Conservation (phyloP, 352 stramenopile genomes). For the Pythium scleroteichum region DNA sequence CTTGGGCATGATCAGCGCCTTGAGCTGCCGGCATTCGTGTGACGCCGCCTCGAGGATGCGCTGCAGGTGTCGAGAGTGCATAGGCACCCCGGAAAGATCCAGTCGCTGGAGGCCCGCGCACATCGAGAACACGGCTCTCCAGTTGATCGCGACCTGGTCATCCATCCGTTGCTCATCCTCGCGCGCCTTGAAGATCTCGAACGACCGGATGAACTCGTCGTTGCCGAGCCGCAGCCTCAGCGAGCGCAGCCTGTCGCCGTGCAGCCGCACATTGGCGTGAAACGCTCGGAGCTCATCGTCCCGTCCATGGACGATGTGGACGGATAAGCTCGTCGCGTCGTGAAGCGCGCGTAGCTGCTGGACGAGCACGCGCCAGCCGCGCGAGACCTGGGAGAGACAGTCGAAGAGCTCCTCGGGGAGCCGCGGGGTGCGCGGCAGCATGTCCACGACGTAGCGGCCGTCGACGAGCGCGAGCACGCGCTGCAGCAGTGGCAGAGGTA, state of each 20-base stretch:
- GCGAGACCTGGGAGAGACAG: slow-evolving; percentile 11
- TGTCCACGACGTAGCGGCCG: slow-evolving; percentile 23
- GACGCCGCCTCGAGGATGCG: slow-evolving; percentile 19
- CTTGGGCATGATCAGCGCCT: slow-evolving; percentile 22
- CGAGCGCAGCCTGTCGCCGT: slow-evolving; percentile 10
- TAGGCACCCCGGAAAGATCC: slow-evolving; percentile 17
- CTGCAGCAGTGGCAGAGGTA: slow-evolving; percentile 25
- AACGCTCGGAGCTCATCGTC: slow-evolving; percentile 9
- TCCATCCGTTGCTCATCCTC: slow-evolving; percentile 21
- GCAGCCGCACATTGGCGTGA: neutral
- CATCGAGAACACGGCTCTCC: slow-evolving; percentile 16
- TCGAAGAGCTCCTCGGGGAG: slow-evolving; percentile 18
- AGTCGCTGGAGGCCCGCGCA: slow-evolving; percentile 22
- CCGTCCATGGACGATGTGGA: slow-evolving; percentile 7
- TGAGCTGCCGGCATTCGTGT: slow-evolving; percentile 1
- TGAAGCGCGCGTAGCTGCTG: slow-evolving; percentile 9
- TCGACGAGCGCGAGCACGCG: slow-evolving; percentile 21
- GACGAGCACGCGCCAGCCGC: slow-evolving; percentile 10
- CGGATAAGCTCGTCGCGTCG: slow-evolving; percentile 1
- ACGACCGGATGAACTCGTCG: slow-evolving; percentile 25
- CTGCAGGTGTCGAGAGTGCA: slow-evolving; percentile 19
- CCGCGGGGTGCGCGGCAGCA: slow-evolving; percentile 12
- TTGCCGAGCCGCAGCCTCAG: slow-evolving; percentile 17
- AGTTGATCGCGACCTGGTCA: slow-evolving; percentile 24
- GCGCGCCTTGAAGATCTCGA: slow-evolving; percentile 27